Conservation (phyloP, 164 flowering plant species). For the Tetracentron sinense region DNA sequence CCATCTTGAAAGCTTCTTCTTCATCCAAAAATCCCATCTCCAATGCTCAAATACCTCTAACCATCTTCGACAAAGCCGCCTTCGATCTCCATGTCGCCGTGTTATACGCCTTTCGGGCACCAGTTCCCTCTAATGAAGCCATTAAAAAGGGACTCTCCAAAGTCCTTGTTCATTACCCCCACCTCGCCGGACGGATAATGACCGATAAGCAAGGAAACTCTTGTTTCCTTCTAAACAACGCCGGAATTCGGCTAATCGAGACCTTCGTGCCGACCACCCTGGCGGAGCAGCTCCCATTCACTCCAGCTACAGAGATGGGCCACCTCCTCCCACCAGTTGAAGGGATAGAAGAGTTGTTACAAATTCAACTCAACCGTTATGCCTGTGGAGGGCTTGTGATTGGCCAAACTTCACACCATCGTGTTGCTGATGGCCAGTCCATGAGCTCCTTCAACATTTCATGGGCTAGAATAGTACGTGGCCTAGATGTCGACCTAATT, state of each 20-base stretch:
- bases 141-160: slow-evolving; percentile 13
- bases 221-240: slow-evolving; percentile 6
- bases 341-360: slow-evolving; percentile 11
- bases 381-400: slow-evolving; percentile 17
- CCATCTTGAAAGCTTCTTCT: slow-evolving; percentile 3
- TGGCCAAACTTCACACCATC: slow-evolving; percentile 14
- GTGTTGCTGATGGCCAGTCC: slow-evolving; percentile 16
- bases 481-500: not conserved
- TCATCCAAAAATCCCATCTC: not conserved
- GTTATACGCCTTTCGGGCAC: slow-evolving; percentile 13
- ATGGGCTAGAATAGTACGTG: slow-evolving; percentile 12
- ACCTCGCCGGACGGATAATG: slow-evolving; percentile 5
- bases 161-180: slow-evolving; percentile 10
- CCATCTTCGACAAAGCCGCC: slow-evolving; percentile 15
- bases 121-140: slow-evolving; percentile 6
- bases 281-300: slow-evolving; percentile 6
- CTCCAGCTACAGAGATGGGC: slow-evolving; percentile 5
- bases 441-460: slow-evolving; percentile 12
- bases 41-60: slow-evolving; percentile 8
- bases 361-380: slow-evolving; percentile 18
- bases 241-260: slow-evolving; percentile 9
- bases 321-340: slow-evolving; percentile 10
- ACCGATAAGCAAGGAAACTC: not conserved
- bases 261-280: not conserved
- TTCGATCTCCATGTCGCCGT: slow-evolving; percentile 6